phyloP scores from a whole-genome alignment of 306 rosid genomes.

The Mimosa bimucronata region DNA sequence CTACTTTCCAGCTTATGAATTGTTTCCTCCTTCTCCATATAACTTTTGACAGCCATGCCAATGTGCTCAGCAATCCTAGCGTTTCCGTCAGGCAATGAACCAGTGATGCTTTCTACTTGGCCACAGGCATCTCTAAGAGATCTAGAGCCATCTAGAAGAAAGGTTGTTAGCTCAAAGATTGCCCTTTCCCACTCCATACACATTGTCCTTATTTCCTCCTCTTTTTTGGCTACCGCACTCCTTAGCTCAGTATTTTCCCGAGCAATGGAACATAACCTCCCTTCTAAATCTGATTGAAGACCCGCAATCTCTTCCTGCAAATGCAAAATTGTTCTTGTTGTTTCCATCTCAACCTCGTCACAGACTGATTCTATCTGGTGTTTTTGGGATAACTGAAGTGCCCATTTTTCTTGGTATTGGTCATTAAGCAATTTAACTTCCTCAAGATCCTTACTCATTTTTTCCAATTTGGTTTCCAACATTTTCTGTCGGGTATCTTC shows the following conservation, averaged over 20 bases:
- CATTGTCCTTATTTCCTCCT: constrained; percentile 59
- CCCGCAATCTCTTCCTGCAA: constrained; percentile 85
- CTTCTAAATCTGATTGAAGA: constrained; percentile 73
- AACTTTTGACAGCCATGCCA: constrained; percentile 69
- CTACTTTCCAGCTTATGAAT: constrained; percentile 67
- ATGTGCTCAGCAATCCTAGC: constrained; percentile 66
- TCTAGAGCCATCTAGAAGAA: constrained; percentile 89
- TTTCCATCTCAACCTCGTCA: constrained; percentile 93
- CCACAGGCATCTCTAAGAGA: constrained; percentile 82
- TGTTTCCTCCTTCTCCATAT: constrained; percentile 84
- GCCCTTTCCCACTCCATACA: constrained; percentile 86
- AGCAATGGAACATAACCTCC: constrained; percentile 55
- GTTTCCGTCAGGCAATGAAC: constrained; percentile 75
- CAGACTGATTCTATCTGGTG: constrained; percentile 66
- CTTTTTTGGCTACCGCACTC: constrained; percentile 62
- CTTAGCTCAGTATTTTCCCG: constrained; percentile 71
- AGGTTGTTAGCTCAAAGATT: constrained; percentile 72
- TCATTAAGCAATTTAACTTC: constrained; percentile 62
- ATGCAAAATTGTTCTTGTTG: constrained; percentile 80
- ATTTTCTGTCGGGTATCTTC: constrained; percentile 43
- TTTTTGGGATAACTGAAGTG: constrained; percentile 58
- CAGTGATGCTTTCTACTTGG: constrained; percentile 68
- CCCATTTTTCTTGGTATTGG: constrained; percentile 68
- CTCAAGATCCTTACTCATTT: constrained; percentile 73
- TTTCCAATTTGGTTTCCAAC: constrained; percentile 68